Evolutionary conservation across 2,329 filamentous ascomycete genomes (phyloP).

Genomic region (Neofusicoccum sp.): DNA sequence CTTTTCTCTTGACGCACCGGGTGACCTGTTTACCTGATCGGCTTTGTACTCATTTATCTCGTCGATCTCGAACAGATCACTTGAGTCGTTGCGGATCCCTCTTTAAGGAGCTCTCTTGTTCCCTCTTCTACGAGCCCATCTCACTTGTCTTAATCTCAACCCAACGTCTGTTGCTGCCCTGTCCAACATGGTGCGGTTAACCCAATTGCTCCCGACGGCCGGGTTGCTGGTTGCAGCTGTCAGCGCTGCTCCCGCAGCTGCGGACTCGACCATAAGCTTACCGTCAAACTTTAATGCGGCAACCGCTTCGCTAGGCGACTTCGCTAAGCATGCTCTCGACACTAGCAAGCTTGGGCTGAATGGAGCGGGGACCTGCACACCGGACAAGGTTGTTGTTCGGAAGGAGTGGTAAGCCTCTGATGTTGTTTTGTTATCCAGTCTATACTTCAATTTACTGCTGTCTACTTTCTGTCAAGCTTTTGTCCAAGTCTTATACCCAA

Average conservation of each 20-base stretch:
- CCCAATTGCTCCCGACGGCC: not conserved
- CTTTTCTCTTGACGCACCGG: not conserved
- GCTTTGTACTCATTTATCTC: not conserved
- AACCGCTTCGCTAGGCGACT: not conserved
- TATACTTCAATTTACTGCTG: not conserved
- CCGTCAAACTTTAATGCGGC: not conserved
- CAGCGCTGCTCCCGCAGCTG: not conserved
- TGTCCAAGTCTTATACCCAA: too few species aligned
- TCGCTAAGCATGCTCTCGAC: not conserved
- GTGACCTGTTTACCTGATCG: not conserved
- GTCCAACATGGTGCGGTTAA: not conserved
- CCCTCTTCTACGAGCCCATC: not conserved
- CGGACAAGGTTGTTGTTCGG: constrained; percentile 10
- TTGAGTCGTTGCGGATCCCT: not conserved
- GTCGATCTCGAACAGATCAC: not conserved
- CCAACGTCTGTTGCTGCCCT: too few species aligned
- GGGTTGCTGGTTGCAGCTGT: not conserved
- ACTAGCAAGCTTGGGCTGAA: not conserved
- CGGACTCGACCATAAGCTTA: not conserved
- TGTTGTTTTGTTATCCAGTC: too few species aligned
- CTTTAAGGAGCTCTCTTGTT: not conserved
- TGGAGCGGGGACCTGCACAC: not conserved
- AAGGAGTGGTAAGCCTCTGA: constrained; percentile 15
- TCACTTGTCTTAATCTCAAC: not conserved
- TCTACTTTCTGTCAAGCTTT: not conserved